Evolutionary conservation across 441 rosid species (phyloP).

Genomic region (Kokia cookei): DNA sequence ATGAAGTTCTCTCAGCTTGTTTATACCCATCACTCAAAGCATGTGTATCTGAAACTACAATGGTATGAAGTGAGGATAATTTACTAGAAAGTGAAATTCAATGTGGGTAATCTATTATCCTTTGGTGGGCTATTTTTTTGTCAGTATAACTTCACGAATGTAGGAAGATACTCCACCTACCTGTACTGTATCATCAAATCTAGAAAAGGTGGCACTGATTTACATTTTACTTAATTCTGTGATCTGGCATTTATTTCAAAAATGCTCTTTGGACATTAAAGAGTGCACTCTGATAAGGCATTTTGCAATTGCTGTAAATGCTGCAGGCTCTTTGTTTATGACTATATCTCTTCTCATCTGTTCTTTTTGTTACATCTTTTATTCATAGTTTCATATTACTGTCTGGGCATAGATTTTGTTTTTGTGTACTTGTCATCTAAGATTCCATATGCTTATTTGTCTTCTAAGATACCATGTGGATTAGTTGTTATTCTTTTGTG

Average conservation of each 20-base stretch:
- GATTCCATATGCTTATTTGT: not conserved
- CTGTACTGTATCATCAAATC: not conserved
- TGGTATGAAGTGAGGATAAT: not conserved
- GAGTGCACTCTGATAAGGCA: not conserved
- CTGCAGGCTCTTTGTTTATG: not conserved
- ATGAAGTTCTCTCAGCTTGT: not conserved
- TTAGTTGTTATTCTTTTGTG: conserved; percentile 1
- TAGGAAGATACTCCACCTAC: not conserved
- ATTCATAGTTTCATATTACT: not conserved
- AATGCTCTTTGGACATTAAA: not conserved
- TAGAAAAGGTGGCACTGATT: not conserved
- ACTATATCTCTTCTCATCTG: not conserved
- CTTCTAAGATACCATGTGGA: not conserved
- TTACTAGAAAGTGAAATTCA: not conserved
- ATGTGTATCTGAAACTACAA: not conserved
- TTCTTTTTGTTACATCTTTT: not conserved
- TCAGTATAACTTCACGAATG: not conserved
- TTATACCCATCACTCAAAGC: not conserved
- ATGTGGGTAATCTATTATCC: not conserved
- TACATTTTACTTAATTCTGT: not conserved
- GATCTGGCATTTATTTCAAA: not conserved
- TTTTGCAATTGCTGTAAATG: not conserved
- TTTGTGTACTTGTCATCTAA: not conserved
- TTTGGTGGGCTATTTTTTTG: not conserved
- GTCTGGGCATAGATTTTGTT: not conserved